Percentiles rank a stretch among this genome's conserved stretches.
These are phyloP conservation scores for Fagopyrum esculentum DNA, from an alignment of 148 eudicot species.

Conservation along the genomic window DNA sequence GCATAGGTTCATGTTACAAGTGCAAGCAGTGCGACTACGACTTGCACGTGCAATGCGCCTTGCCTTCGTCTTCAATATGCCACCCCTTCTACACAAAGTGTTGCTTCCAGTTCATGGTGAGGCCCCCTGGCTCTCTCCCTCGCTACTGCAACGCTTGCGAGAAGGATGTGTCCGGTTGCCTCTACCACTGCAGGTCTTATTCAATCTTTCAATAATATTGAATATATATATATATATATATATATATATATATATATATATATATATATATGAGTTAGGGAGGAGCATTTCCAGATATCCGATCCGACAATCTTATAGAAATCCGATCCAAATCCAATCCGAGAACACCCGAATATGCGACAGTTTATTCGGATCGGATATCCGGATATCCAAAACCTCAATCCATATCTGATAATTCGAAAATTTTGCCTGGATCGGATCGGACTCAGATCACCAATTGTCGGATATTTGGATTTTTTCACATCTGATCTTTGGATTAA, in stretches of 20 bases:
- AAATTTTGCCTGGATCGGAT: no score
- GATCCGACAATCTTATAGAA: no score
- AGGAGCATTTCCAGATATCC: no score
- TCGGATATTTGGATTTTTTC: no score
- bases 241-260: background rate
- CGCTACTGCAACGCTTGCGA: slow-evolving; percentile 92
- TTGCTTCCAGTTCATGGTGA: slow-evolving; percentile 59
- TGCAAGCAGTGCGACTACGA: slow-evolving; percentile 64
- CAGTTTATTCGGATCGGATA: no score
- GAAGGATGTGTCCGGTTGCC: slow-evolving; percentile 57
- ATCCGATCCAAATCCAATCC: no score
- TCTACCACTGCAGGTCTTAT: slow-evolving; percentile 58
- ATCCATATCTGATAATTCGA: no score
- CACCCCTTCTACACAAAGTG: slow-evolving; percentile 88
- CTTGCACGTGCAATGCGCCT: slow-evolving; percentile 79
- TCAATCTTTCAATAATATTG: background rate
- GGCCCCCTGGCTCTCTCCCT: slow-evolving; percentile 55
- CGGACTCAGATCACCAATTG: no score
- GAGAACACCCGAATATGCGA: no score
- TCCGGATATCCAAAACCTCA: no score
- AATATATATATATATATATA: background rate
- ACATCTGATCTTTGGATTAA: no score
- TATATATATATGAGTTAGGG: background rate
- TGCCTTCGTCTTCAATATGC: slow-evolving; percentile 43
- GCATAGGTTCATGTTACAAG: slow-evolving; percentile 68